These are phyloP conservation scores for Solanum rostratum DNA, from an alignment of 257 asterid species.

Conservation along the genomic window DNA sequence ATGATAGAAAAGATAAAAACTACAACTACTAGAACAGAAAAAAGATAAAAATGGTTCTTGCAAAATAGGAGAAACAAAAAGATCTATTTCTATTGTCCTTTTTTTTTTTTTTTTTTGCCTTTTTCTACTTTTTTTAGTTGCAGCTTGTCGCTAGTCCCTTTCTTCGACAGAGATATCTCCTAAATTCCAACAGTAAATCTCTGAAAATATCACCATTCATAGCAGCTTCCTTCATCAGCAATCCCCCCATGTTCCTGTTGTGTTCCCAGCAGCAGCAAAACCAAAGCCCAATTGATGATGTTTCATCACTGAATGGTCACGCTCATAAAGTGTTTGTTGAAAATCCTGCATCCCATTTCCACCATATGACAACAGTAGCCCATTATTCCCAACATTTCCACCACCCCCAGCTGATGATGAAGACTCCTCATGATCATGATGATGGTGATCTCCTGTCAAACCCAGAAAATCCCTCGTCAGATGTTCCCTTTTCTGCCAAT, in stretches of 20 bases:
- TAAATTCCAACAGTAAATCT: neutral
- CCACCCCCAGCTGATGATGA: neutral
- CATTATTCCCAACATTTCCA: neutral
- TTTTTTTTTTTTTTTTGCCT: neutral
- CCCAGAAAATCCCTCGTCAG: conserved; percentile 78
- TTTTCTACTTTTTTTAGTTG: neutral
- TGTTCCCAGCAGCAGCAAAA: conserved; percentile 25
- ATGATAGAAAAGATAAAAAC: neutral
- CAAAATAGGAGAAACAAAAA: neutral
- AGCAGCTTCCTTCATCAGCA: conserved; percentile 18
- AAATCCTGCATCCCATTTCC: neutral
- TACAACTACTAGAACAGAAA: neutral
- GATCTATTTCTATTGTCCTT: neutral
- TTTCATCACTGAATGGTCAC: conserved; percentile 27
- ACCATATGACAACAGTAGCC: neutral
- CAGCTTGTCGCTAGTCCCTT: neutral
- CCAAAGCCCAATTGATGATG: conserved; percentile 33
- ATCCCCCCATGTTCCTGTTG: conserved; percentile 46
- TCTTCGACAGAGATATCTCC: neutral
- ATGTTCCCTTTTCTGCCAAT: conserved; percentile 55
- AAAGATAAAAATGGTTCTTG: neutral
- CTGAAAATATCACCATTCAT: neutral
- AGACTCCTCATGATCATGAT: neutral
- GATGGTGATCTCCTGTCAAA: conserved; percentile 37
- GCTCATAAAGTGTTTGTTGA: conserved; percentile 16